Evolutionary conservation across 1,284 basidiomycete genomes (phyloP).

Genomic region (Rhodotorula sp.): DNA sequence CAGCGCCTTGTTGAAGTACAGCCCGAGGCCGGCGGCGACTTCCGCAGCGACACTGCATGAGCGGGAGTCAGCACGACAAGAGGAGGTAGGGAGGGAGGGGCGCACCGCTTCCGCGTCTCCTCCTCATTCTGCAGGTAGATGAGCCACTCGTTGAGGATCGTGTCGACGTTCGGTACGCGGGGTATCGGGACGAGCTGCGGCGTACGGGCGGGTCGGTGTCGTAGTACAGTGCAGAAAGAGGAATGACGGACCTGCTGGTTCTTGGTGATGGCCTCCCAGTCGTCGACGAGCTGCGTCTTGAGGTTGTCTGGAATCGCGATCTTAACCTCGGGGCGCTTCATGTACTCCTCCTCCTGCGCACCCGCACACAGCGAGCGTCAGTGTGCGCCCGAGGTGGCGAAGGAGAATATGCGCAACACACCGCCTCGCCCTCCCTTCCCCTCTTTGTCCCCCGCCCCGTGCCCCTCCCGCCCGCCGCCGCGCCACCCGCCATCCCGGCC

Average conservation of each 20-base stretch:
- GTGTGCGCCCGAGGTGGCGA: too few species aligned
- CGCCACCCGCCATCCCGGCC: slow-evolving; percentile 42
- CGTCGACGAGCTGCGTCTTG: slow-evolving; percentile 89
- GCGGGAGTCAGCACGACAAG: background rate
- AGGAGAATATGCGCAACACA: slow-evolving; percentile 8
- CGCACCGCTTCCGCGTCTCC: slow-evolving; percentile 35
- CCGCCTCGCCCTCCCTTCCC: slow-evolving; percentile 42
- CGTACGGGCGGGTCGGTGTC: background rate
- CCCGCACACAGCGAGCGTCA: too few species aligned
- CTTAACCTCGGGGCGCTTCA: slow-evolving; percentile 85
- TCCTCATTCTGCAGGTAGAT: slow-evolving; percentile 53
- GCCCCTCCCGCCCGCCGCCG: slow-evolving; percentile 47
- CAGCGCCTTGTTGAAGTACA: slow-evolving; percentile 90
- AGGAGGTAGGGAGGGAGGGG: background rate
- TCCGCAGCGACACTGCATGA: slow-evolving; percentile 55
- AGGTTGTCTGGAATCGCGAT: slow-evolving; percentile 83
- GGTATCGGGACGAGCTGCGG: slow-evolving; percentile 80
- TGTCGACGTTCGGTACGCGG: slow-evolving; percentile 74
- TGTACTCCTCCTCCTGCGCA: slow-evolving; percentile 55
- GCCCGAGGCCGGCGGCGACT: slow-evolving; percentile 81
- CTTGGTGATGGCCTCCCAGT: slow-evolving; percentile 98
- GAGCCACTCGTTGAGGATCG: slow-evolving; percentile 76
- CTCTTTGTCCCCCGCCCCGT: slow-evolving; percentile 51
- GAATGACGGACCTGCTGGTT: slow-evolving; percentile 70
- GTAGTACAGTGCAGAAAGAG: background rate